These are phyloP conservation scores for Sporothrix curviconia DNA, from an alignment of 2,329 filamentous ascomycete species.

Conservation along the genomic window DNA sequence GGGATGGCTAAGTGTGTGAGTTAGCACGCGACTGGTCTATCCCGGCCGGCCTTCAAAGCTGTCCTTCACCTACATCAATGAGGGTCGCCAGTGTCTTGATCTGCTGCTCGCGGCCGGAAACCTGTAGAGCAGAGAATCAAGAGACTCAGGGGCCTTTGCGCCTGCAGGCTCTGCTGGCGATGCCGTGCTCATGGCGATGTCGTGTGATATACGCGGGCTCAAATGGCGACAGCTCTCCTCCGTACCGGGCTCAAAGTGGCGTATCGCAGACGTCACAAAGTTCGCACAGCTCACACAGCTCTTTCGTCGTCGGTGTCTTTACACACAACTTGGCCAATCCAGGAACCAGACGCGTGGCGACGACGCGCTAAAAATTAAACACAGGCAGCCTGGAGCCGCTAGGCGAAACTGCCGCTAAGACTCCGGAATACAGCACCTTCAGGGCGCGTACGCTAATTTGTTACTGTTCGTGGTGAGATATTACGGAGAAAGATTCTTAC, in stretches of 20 bases:
- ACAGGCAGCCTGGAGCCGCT: not conserved
- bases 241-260: too few relatives aligned
- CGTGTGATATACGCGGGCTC: too few relatives aligned
- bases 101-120: slow-evolving; percentile 56
- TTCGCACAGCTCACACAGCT: too few relatives aligned
- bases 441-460: too few relatives aligned
- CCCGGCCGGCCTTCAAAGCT: too few relatives aligned
- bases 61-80: slow-evolving; percentile 38
- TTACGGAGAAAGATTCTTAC: too few relatives aligned
- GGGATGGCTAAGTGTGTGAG: slow-evolving; percentile 41
- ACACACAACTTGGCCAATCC: not conserved
- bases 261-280: too few relatives aligned
- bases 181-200: not conserved
- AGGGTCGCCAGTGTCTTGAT: slow-evolving; percentile 53
- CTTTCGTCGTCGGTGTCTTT: not conserved
- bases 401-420: too few relatives aligned
- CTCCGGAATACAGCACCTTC: too few relatives aligned
- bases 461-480: too few relatives aligned
- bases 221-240: too few relatives aligned
- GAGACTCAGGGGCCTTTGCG: not conserved
- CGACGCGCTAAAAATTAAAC: slow-evolving; percentile 20
- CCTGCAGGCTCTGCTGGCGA: not conserved
- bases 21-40: too few relatives aligned
- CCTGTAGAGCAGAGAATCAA: slow-evolving; percentile 31
- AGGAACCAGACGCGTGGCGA: slow-evolving; percentile 31